Conservation (phyloP, 768 basidiomycete genomes). For the Scleroderma citrinum region DNA sequence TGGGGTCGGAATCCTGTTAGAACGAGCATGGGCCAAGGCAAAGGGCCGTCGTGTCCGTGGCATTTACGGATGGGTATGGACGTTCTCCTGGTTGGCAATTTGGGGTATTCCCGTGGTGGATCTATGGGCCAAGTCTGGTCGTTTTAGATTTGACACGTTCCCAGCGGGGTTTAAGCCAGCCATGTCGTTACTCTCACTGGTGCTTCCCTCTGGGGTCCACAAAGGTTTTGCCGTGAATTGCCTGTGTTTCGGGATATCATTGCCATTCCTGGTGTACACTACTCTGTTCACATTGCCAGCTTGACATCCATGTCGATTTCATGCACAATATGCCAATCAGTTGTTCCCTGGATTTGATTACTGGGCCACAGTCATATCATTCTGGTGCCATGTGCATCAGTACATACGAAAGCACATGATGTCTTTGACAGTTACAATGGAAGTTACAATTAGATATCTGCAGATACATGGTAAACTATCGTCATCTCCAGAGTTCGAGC, state of each 20-base stretch:
- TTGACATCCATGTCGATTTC: too few species aligned
- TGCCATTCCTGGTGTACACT: neutral
- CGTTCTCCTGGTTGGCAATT: conserved; percentile 39
- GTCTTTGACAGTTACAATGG: too few species aligned
- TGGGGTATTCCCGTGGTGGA: conserved; percentile 49
- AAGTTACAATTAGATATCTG: too few species aligned
- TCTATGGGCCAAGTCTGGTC: conserved; percentile 23
- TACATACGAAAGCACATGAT: too few species aligned
- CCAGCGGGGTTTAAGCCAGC: conserved; percentile 10
- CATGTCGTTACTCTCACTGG: conserved; percentile 21
- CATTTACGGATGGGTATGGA: conserved; percentile 46
- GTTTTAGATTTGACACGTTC: conserved; percentile 5
- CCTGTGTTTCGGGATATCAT: neutral
- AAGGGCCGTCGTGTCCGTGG: conserved; percentile 44
- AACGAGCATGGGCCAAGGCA: conserved; percentile 38
- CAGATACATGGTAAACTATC: too few species aligned
- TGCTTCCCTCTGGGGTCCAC: conserved; percentile 2
- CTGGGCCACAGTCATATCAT: too few species aligned
- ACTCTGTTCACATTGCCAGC: neutral
- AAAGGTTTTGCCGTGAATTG: neutral
- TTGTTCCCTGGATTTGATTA: too few species aligned
- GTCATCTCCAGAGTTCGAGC: too few species aligned
- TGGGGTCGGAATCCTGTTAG: conserved; percentile 46
- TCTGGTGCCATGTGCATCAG: too few species aligned
- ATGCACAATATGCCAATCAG: too few species aligned